Evolutionary conservation across 805 yeast genomes (phyloP).

Genomic region (Barnettozyma sp.): DNA sequence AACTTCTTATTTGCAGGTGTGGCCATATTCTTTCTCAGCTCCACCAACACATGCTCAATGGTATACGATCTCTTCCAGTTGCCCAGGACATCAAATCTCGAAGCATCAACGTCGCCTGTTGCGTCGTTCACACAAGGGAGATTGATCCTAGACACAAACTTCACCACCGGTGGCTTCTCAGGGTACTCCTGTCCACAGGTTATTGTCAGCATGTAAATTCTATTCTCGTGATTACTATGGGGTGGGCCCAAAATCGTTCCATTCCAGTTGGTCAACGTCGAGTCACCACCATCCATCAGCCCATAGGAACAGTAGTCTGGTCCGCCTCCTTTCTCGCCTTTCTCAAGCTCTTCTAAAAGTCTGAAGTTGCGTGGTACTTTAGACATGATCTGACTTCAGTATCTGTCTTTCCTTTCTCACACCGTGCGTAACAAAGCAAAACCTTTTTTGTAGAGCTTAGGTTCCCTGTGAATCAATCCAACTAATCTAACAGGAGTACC

Average conservation of each 20-base stretch:
- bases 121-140: slow-evolving; percentile 78
- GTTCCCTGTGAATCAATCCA: too few species aligned
- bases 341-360: slow-evolving; percentile 90
- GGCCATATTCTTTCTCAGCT: slow-evolving; percentile 88
- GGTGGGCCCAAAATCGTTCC: slow-evolving; percentile 99
- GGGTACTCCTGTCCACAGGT: slow-evolving; percentile 85
- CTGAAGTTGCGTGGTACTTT: slow-evolving; percentile 86
- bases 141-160: slow-evolving; percentile 77
- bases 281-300: slow-evolving; percentile 81
- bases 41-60: slow-evolving; percentile 88
- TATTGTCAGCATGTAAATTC: slow-evolving; percentile 79
- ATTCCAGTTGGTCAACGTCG: slow-evolving; percentile 92
- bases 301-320: slow-evolving; percentile 98
- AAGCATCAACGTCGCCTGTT: slow-evolving; percentile 48
- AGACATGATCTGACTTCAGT: slow-evolving; percentile 37
- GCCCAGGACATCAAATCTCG: slow-evolving; percentile 58
- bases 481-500: too few species aligned
- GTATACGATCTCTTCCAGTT: slow-evolving; percentile 86
- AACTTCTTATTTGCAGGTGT: slow-evolving; percentile 72
- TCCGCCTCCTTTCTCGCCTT: slow-evolving; percentile 96
- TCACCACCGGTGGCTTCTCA: slow-evolving; percentile 77
- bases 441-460: too few species aligned
- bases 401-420: too few species aligned
- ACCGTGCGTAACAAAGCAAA: too few species aligned
- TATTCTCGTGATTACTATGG: slow-evolving; percentile 80